These are phyloP conservation scores for Papiliotrema nemorosa DNA, from an alignment of 1,284 basidiomycete species.

Conservation along the genomic window DNA sequence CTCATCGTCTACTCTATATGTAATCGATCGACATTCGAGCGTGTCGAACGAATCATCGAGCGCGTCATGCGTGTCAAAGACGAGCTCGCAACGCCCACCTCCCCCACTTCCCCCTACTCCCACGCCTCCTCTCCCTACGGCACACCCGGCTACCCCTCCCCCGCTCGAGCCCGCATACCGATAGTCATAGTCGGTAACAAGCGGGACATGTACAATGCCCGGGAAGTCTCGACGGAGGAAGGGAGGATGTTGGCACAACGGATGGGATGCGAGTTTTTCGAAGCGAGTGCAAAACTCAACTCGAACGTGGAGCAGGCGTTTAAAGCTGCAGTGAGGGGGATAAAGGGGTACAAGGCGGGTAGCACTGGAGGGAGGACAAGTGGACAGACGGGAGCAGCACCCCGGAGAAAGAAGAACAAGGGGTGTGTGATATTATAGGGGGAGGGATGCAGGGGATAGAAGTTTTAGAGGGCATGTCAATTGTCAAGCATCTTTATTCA, in stretches of 20 bases:
- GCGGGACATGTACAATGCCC: constrained; percentile 69
- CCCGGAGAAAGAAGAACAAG: constrained; percentile 6
- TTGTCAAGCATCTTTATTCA: not conserved
- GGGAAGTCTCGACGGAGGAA: constrained; percentile 85
- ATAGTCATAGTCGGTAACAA: constrained; percentile 88
- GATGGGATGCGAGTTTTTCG: constrained; percentile 92
- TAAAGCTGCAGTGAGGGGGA: constrained; percentile 80
- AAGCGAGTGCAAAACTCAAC: constrained; percentile 93
- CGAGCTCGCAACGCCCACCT: constrained; percentile 18
- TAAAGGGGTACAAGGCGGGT: constrained; percentile 52
- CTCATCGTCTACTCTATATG: constrained; percentile 98
- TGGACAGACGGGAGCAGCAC: not conserved
- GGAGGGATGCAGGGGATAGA: not conserved
- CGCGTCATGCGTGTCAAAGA: constrained; percentile 92
- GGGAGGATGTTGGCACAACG: constrained; percentile 77
- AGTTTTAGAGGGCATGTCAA: not conserved
- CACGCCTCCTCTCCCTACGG: constrained; percentile 5
- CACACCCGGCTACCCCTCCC: not conserved
- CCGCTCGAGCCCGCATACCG: constrained; percentile 26
- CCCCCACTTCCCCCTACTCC: constrained; percentile 8
- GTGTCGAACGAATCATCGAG: constrained; percentile 89
- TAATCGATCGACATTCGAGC: constrained; percentile 88
- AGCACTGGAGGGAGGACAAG: not conserved
- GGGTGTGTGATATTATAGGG: constrained; percentile 1
- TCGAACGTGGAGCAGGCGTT: constrained; percentile 94